Conservation (phyloP, 2,329 filamentous ascomycete genomes). For the Nemania abortiva region DNA sequence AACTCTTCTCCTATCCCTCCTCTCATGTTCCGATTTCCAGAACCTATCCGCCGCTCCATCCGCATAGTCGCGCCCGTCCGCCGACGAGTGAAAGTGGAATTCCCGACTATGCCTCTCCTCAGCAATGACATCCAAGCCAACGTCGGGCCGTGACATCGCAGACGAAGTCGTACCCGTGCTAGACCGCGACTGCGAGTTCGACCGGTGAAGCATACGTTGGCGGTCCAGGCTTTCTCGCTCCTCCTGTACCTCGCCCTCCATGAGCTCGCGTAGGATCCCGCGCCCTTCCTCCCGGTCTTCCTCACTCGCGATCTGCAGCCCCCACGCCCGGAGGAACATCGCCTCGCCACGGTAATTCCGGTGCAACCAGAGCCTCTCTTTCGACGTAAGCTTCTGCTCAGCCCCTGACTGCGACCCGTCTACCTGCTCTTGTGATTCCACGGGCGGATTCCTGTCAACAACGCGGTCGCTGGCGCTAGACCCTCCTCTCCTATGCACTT, state of each 20-base stretch:
- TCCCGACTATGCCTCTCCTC: slow-evolving; percentile 41
- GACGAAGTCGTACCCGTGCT: slow-evolving; percentile 31
- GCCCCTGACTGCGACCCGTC: slow-evolving; percentile 9
- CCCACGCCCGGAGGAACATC: slow-evolving; percentile 48
- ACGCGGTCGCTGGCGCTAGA: slow-evolving; percentile 26
- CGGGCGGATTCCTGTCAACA: slow-evolving; percentile 25
- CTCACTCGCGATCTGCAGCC: slow-evolving; percentile 43
- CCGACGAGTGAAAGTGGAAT: slow-evolving; percentile 17
- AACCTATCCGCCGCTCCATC: slow-evolving; percentile 14
- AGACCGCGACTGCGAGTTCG: slow-evolving; percentile 29
- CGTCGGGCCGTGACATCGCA: slow-evolving; percentile 18
- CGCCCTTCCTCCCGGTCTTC: slow-evolving; percentile 47
- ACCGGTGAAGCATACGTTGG: slow-evolving; percentile 32
- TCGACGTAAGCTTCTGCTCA: slow-evolving; percentile 38
- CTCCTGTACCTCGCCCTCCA: slow-evolving; percentile 43
- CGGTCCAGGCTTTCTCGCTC: slow-evolving; percentile 33
- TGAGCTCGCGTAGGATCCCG: slow-evolving; percentile 45
- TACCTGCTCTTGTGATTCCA: slow-evolving; percentile 18
- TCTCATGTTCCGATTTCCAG: slow-evolving; percentile 21
- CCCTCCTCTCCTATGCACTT: slow-evolving; percentile 22
- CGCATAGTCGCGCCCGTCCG: slow-evolving; percentile 12
- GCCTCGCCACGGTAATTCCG: slow-evolving; percentile 49
- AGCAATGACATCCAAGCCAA: slow-evolving; percentile 40
- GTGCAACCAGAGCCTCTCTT: slow-evolving; percentile 48
- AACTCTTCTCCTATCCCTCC: slow-evolving; percentile 1